Evolutionary conservation across 75 land plant genomes (phyloP).

Genomic region (Cupressus sempervirens): DNA sequence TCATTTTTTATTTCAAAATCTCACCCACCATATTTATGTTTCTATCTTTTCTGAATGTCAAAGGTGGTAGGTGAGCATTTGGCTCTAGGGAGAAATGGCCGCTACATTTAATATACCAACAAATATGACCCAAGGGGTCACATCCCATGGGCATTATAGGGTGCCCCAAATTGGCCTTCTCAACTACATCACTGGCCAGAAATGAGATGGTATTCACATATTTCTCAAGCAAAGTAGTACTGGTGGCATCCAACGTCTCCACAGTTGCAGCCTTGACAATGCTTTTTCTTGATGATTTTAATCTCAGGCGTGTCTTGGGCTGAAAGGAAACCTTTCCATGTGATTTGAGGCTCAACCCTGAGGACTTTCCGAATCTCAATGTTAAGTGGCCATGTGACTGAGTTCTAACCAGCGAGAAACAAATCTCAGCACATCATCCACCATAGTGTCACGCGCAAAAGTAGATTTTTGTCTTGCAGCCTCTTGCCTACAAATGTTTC

Average conservation of each 20-base stretch:
- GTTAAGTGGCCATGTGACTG: constrained; percentile 15
- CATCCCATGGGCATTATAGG: constrained; percentile 99
- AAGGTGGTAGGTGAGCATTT: too few species aligned
- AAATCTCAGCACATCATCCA: too few species aligned
- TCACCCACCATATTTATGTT: too few species aligned
- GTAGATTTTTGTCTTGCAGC: too few species aligned
- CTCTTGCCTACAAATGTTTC: too few species aligned
- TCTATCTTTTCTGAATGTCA: too few species aligned
- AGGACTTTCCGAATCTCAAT: constrained; percentile 22
- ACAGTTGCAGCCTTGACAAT: constrained; percentile 28
- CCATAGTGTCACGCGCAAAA: too few species aligned
- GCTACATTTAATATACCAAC: too few species aligned
- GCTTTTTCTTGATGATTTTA: background rate
- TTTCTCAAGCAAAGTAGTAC: constrained; percentile 54
- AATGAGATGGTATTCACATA: constrained; percentile 88
- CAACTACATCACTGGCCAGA: constrained; percentile 88
- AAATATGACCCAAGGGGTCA: constrained; percentile 94
- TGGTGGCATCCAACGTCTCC: constrained; percentile 27
- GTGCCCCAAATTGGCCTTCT: constrained; percentile 96
- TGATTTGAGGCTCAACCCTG: constrained; percentile 25
- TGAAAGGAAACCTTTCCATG: background rate
- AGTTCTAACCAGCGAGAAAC: too few species aligned
- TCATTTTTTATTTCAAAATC: too few species aligned
- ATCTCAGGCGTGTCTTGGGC: background rate
- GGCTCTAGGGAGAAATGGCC: too few species aligned